A percentile compares a stretch with the other conserved stretches of the same genome.
Evolutionary conservation across 805 yeast species (phyloP).

Genomic region (Ogataea kodamae): DNA sequence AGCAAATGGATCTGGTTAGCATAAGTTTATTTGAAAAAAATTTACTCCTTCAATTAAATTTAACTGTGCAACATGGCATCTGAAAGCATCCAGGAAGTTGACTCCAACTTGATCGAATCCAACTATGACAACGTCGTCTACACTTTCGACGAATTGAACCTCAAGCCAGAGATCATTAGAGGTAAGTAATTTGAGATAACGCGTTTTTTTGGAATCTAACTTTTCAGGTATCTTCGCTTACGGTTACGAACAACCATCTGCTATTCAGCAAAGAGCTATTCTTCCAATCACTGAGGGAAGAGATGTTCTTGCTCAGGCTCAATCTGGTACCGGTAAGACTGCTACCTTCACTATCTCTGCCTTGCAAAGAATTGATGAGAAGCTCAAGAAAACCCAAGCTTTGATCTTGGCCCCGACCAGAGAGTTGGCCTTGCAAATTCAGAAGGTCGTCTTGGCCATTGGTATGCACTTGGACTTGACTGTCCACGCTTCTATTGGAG

Average conservation of each 20-base stretch:
- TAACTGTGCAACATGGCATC: slow-evolving; percentile 39
- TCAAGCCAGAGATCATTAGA: slow-evolving; percentile 69
- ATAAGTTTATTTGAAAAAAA: slow-evolving; percentile 5
- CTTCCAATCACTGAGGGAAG: slow-evolving; percentile 90
- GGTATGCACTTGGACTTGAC: slow-evolving; percentile 86
- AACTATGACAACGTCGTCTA: slow-evolving; percentile 90
- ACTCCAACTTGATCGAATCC: slow-evolving; percentile 80
- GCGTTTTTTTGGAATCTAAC: slow-evolving; percentile 23
- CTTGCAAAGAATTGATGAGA: slow-evolving; percentile 78
- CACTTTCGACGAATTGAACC: slow-evolving; percentile 73
- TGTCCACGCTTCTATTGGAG: slow-evolving; percentile 93
- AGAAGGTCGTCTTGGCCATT: slow-evolving; percentile 77
- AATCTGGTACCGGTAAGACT: slow-evolving; percentile 98
- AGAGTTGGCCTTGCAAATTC: slow-evolving; percentile 92
- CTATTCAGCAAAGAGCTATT: slow-evolving; percentile 97
- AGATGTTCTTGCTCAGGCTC: slow-evolving; percentile 98
- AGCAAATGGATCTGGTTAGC: slow-evolving; percentile 10
- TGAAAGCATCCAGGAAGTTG: slow-evolving; percentile 70
- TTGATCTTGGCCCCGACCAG: slow-evolving; percentile 92
- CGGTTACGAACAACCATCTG: slow-evolving; percentile 96
- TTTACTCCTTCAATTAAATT: slow-evolving; percentile 10
- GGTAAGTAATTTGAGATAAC: slow-evolving; percentile 36
- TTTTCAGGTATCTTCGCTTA: slow-evolving; percentile 66
- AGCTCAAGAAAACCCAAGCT: slow-evolving; percentile 76
- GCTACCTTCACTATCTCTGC: slow-evolving; percentile 96